Evolutionary conservation across 441 rosid genomes (phyloP), one percentile per base, ranked within the genome.

Genomic region (Raphanus hybrid): DNA sequence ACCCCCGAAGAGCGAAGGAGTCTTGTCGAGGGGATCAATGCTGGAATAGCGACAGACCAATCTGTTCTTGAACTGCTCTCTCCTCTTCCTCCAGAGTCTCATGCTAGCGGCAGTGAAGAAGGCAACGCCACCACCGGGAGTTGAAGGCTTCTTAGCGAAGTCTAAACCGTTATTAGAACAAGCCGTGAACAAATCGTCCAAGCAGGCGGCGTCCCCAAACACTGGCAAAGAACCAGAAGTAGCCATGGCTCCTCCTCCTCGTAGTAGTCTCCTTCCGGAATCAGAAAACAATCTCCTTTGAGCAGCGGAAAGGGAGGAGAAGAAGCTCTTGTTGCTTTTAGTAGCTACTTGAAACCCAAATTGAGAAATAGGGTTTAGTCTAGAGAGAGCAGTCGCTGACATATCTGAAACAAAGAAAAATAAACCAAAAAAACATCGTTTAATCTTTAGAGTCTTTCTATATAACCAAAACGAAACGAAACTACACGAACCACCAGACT

Each of bases 361-460:
- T 82, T 52, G 82, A 29, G 73, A 69, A 29, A 75, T 64, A 16
- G 87, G 82, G 76, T 80, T 89, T 69, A 92, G 71, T 76, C 89
- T 90, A n/a, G 92, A 73, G 16, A 91, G 73, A 73, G 84, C 86
- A 75, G 84, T 78, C 69, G 89, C 83, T 82, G 91, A 93, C 98
- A 95, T 48, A 48, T 95, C 82, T 86, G 84, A 85, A 67, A 39
- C 8, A 39, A 10, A 29, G 34, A 3, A 3, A 41, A 41, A 41
- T 23, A 41, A 45, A 4, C 52, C 52, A 12, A 41, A 4, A 41
- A 10, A 41, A 41, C 48, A 41, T 45, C 52, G 6, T 45, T 45
- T 45, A 10, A 41, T 41, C 48, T 41, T 41, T 41, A 39, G 12
- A 39, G 45, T 3, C 52, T 4, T 12, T 45, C n/a, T 43, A 11